These are phyloP conservation scores for Lachancea dasiensis DNA, from an alignment of 805 yeast species.

Conservation along the genomic window DNA sequence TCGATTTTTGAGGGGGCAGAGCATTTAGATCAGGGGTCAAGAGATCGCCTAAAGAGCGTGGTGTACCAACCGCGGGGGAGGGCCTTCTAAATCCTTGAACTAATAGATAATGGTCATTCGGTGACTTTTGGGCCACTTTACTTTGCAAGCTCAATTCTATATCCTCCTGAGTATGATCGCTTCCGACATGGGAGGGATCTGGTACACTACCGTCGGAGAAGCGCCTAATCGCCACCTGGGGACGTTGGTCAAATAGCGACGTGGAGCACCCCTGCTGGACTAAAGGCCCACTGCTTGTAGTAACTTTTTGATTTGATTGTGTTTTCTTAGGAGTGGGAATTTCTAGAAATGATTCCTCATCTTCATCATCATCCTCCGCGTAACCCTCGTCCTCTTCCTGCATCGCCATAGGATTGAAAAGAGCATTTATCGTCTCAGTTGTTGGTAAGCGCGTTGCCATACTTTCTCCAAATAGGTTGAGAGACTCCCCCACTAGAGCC, in stretches of 20 bases:
- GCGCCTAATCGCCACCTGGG: slow-evolving; percentile 2
- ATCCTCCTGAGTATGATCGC: too few relatives aligned
- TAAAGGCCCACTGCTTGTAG: background rate
- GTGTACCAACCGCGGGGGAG: slow-evolving; percentile 18
- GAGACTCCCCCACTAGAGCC: slow-evolving; percentile 21
- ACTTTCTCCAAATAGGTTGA: slow-evolving; percentile 19
- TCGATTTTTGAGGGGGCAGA: background rate
- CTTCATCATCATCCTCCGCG: slow-evolving; percentile 30
- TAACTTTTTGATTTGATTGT: background rate
- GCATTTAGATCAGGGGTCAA: slow-evolving; percentile 4
- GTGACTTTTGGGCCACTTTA: slow-evolving; percentile 4
- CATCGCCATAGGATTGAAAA: slow-evolving; percentile 5
- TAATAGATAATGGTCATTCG: slow-evolving; percentile 7
- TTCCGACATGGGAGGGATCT: background rate
- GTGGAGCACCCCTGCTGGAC: slow-evolving; percentile 1
- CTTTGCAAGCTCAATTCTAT: too few relatives aligned
- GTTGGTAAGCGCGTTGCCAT: slow-evolving; percentile 8
- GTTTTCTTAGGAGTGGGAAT: slow-evolving; percentile 17
- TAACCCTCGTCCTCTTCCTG: slow-evolving; percentile 26
- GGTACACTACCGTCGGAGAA: background rate
- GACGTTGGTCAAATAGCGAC: slow-evolving; percentile 8
- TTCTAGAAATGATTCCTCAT: slow-evolving; percentile 22
- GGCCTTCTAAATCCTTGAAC: slow-evolving; percentile 7
- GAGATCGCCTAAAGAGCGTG: slow-evolving; percentile 25
- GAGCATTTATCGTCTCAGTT: slow-evolving; percentile 2